Evolutionary conservation across 148 eudicot genomes (phyloP).

Genomic region (Bassia scoparia): DNA sequence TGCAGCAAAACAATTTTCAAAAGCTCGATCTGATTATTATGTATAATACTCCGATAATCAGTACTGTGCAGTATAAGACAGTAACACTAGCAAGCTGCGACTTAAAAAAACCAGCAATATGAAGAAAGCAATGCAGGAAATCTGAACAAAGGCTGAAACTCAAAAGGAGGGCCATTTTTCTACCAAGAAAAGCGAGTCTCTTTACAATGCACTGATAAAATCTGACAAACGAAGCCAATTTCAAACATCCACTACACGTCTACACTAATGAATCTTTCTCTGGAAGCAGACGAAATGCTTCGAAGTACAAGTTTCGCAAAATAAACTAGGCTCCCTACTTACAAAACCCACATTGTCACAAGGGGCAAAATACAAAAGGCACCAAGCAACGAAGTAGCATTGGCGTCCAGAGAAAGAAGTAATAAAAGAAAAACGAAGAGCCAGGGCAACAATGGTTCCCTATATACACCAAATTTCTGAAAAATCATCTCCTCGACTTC

Average conservation of each 20-base stretch:
- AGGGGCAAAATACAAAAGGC: neutral
- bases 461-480: neutral
- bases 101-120: neutral
- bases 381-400: neutral
- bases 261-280: neutral
- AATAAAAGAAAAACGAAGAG: neutral
- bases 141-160: neutral
- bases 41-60: too few relatives aligned
- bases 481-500: constrained; percentile 32
- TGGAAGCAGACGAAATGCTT: neutral
- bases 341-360: constrained; percentile 19
- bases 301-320: neutral
- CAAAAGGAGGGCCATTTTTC: neutral
- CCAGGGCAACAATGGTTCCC: constrained; percentile 22
- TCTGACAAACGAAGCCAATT: neutral
- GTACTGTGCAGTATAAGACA: neutral
- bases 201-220: neutral
- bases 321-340: constrained; percentile 3
- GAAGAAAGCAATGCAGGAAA: neutral
- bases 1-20: too few relatives aligned
- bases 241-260: neutral
- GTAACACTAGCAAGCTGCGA: neutral
- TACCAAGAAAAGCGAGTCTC: neutral
- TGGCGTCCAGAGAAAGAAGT: neutral
- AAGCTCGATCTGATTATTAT: too few relatives aligned